Percentiles rank a stretch among this genome's conserved stretches.
These are phyloP conservation scores for Lathyrus sativus DNA, from an alignment of 306 rosid genomes.

Conservation along the genomic window DNA sequence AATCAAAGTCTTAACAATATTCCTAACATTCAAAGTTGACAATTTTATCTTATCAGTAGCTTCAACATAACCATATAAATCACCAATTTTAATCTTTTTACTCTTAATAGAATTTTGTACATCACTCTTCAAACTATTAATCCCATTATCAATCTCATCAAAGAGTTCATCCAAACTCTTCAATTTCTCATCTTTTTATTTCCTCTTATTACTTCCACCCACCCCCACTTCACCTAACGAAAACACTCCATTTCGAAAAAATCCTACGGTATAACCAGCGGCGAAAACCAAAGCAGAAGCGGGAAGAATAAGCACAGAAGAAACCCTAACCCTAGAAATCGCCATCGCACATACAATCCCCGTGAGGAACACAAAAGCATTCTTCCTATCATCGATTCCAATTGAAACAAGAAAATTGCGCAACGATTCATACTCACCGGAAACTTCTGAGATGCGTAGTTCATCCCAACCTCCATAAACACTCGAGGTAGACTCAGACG, in stretches of 20 bases:
- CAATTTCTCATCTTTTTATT: conserved; percentile 64
- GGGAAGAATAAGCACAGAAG: conserved; percentile 74
- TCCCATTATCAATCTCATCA: conserved; percentile 53
- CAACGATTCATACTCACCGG: conserved; percentile 61
- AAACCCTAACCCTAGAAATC: conserved; percentile 80
- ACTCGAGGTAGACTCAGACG: conserved; percentile 41
- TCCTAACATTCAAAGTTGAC: conserved; percentile 54
- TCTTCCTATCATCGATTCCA: conserved; percentile 68
- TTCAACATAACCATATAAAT: conserved; percentile 62
- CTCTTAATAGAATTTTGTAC: conserved; percentile 57
- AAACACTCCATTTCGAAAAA: conserved; percentile 53
- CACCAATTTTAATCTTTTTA: conserved; percentile 58
- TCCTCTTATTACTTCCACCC: conserved; percentile 54
- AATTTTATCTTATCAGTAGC: conserved; percentile 49
- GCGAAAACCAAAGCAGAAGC: conserved; percentile 74
- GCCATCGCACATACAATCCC: conserved; percentile 85
- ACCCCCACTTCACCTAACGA: conserved; percentile 45
- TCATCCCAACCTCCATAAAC: conserved; percentile 90
- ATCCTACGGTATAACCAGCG: conserved; percentile 69
- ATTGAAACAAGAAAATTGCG: conserved; percentile 64
- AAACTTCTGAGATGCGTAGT: conserved; percentile 35
- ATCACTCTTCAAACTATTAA: conserved; percentile 54
- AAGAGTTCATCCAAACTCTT: conserved; percentile 54
- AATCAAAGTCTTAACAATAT: conserved; percentile 43
- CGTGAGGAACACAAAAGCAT: conserved; percentile 56